Conservation (phyloP, 164 flowering plant genomes). For the Hamamelis virginiana region DNA sequence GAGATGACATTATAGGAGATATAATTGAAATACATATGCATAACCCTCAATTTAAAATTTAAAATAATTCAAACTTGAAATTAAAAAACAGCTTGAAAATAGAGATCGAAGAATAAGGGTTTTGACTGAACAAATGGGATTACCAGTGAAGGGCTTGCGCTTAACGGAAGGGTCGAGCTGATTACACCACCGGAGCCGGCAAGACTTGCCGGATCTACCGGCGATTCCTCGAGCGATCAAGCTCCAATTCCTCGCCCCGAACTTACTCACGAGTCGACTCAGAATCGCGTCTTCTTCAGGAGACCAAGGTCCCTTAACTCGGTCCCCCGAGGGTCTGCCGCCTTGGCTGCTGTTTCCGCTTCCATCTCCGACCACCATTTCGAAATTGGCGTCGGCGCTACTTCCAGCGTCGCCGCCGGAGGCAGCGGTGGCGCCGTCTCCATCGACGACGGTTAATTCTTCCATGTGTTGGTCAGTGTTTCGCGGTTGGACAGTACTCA, state of each 20-base stretch:
- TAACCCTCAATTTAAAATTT: background rate
- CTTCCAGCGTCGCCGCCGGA: slow-evolving; percentile 3
- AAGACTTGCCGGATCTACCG: slow-evolving; percentile 88
- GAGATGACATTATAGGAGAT: background rate
- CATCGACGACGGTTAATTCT: background rate
- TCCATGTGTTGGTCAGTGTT: background rate
- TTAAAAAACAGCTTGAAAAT: background rate
- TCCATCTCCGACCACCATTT: slow-evolving; percentile 13
- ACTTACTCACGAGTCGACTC: slow-evolving; percentile 56
- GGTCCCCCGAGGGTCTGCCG: slow-evolving; percentile 24
- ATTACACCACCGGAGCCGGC: slow-evolving; percentile 93
- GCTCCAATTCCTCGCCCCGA: slow-evolving; percentile 88
- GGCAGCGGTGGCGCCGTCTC: background rate
- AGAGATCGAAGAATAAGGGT: background rate
- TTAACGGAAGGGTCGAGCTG: slow-evolving; percentile 76
- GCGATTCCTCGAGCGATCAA: slow-evolving; percentile 75
- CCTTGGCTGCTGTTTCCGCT: slow-evolving; percentile 17
- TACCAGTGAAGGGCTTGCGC: slow-evolving; percentile 67
- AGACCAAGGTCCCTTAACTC: slow-evolving; percentile 75
- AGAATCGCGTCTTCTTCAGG: slow-evolving; percentile 68
- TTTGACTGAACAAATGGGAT: background rate
- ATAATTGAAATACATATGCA: background rate
- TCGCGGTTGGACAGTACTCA: too few species aligned
- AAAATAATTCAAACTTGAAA: background rate
- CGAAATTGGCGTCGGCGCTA: slow-evolving; percentile 3